These are phyloP conservation scores for Amoebophrya sp. DNA, from an alignment of 169 alveolate genomes.

Conservation along the genomic window DNA sequence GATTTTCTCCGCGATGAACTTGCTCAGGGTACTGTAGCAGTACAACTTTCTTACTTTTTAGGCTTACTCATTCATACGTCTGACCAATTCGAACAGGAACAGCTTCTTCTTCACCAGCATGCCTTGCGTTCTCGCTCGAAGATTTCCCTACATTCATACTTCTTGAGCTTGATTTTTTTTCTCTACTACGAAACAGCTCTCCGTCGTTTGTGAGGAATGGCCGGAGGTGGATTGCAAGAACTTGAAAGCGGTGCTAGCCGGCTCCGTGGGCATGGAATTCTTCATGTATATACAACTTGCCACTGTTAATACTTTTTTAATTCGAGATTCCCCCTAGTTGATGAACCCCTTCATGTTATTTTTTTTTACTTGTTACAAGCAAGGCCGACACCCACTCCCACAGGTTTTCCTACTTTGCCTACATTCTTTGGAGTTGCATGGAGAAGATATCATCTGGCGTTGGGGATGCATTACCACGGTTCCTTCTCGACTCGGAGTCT, in stretches of 20 bases:
- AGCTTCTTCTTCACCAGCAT: too few relatives aligned
- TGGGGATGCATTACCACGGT: background rate
- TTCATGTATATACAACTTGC: background rate
- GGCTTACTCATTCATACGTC: too few relatives aligned
- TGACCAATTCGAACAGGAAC: too few relatives aligned
- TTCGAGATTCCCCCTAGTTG: background rate
- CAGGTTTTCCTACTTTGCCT: background rate
- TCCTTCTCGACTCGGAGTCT: background rate
- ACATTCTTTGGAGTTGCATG: background rate
- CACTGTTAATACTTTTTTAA: background rate
- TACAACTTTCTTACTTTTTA: too few relatives aligned
- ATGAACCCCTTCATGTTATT: background rate
- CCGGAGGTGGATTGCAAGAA: background rate
- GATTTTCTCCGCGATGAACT: too few relatives aligned
- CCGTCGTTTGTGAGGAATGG: background rate
- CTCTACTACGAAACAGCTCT: too few relatives aligned
- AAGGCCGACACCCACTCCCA: background rate
- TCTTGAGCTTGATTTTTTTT: too few relatives aligned
- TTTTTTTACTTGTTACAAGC: background rate
- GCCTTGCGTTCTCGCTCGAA: too few relatives aligned
- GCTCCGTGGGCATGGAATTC: background rate
- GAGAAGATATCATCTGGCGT: background rate
- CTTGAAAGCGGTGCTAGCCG: background rate
- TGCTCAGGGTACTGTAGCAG: too few relatives aligned
- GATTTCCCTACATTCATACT: too few relatives aligned